Conservation (phyloP, 768 basidiomycete genomes). For the Leccinum pellstonianum region DNA sequence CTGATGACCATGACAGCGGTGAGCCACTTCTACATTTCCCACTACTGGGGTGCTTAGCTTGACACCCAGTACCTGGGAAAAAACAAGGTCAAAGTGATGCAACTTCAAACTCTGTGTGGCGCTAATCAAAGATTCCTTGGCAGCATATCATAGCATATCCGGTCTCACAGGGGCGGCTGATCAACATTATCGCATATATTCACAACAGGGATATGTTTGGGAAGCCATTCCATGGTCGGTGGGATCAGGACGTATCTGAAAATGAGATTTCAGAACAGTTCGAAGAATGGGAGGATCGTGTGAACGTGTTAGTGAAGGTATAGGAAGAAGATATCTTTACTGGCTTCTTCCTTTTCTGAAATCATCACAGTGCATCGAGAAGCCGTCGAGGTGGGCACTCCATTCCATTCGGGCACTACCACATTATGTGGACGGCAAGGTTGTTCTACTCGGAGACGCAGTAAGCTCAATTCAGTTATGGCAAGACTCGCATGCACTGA, state of each 20-base stretch:
- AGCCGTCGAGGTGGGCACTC: constrained; percentile 43
- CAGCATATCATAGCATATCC: constrained; percentile 44
- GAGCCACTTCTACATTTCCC: not conserved
- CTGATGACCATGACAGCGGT: constrained; percentile 27
- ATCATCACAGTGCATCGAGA: constrained; percentile 32
- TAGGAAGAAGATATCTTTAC: not conserved
- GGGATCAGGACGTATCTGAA: constrained; percentile 29
- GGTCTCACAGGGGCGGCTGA: constrained; percentile 34
- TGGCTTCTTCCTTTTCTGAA: not conserved
- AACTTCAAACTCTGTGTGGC: not conserved
- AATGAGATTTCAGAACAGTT: constrained; percentile 33
- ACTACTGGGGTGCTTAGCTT: not conserved
- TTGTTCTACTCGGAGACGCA: constrained; percentile 51
- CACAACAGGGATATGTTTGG: constrained; percentile 31
- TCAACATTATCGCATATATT: constrained; percentile 37
- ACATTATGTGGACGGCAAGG: constrained; percentile 36
- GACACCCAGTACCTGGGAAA: constrained; percentile 26
- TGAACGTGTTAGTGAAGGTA: constrained; percentile 15
- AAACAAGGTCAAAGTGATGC: constrained; percentile 7
- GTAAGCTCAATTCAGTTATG: constrained; percentile 25
- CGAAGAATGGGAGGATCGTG: constrained; percentile 24
- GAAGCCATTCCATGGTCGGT: constrained; percentile 30
- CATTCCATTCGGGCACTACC: constrained; percentile 41
- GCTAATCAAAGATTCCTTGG: not conserved
- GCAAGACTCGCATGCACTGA: not conserved